Evolutionary conservation across 495 filamentous ascomycete species (phyloP).

Genomic region (Xylaria sp.): DNA sequence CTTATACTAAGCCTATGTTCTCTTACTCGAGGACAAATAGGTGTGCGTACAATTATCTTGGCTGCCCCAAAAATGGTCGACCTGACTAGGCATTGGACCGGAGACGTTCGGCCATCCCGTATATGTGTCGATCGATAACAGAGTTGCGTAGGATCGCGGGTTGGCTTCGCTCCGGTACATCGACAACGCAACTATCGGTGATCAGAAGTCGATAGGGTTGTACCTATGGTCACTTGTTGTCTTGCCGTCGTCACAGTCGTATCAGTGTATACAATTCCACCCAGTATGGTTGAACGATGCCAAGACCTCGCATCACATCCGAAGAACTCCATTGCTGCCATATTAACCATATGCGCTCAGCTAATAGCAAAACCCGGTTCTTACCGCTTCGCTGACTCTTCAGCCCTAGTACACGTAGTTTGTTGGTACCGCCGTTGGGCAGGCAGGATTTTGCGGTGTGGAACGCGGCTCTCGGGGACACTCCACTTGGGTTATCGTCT

Average conservation of each 20-base stretch:
- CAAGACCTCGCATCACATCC: neutral
- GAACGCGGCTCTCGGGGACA: slow-evolving; percentile 26
- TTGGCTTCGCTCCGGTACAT: neutral
- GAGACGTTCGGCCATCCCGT: neutral
- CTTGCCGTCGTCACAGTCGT: neutral
- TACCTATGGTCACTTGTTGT: slow-evolving; percentile 1
- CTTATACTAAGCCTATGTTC: neutral
- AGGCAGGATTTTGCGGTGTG: slow-evolving; percentile 7
- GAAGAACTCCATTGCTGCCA: neutral
- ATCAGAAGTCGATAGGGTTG: no score
- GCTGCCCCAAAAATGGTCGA: neutral
- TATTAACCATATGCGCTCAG: neutral
- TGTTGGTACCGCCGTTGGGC: neutral
- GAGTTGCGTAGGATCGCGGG: no score
- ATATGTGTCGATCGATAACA: neutral
- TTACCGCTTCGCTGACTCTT: neutral
- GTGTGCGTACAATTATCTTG: neutral
- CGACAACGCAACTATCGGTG: neutral
- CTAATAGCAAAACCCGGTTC: neutral
- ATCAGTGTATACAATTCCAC: neutral
- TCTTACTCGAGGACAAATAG: neutral
- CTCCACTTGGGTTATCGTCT: slow-evolving; percentile 11
- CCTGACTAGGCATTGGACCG: neutral
- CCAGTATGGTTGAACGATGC: neutral
- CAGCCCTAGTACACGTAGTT: neutral